phyloP scores from a whole-genome alignment of 2,329 filamentous ascomycete species.

The Colletotrichum acutatum region DNA sequence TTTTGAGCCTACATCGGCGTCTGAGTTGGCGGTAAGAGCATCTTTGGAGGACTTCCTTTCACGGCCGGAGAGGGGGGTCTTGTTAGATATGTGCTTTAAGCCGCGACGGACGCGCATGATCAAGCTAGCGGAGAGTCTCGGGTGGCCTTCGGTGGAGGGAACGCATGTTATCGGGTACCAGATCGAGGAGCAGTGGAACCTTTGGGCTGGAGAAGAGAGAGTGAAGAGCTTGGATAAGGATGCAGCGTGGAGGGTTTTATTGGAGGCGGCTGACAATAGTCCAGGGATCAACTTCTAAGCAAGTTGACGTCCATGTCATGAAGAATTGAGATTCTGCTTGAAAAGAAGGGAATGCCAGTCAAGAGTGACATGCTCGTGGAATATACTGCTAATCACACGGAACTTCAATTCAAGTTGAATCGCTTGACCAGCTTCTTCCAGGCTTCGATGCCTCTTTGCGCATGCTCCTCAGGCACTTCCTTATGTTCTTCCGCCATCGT shows the following conservation, averaged over 20 bases:
- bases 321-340: too few species aligned
- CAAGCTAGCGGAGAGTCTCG: slow-evolving; percentile 43
- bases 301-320: neutral
- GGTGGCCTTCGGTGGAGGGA: slow-evolving; percentile 52
- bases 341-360: too few species aligned
- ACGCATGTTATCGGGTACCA: slow-evolving; percentile 54
- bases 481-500: slow-evolving; percentile 57
- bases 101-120: slow-evolving; percentile 50
- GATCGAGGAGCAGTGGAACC: slow-evolving; percentile 50
- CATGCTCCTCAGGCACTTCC: slow-evolving; percentile 61
- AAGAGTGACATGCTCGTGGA: neutral
- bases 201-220: slow-evolving; percentile 48
- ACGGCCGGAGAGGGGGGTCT: slow-evolving; percentile 42
- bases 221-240: slow-evolving; percentile 40
- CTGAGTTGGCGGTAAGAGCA: slow-evolving; percentile 42
- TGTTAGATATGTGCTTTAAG: slow-evolving; percentile 57
- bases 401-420: neutral
- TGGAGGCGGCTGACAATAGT: slow-evolving; percentile 44
- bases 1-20: slow-evolving; percentile 43
- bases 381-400: neutral
- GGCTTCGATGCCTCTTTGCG: slow-evolving; percentile 58
- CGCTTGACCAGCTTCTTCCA: slow-evolving; percentile 54
- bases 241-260: slow-evolving; percentile 45
- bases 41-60: slow-evolving; percentile 44
- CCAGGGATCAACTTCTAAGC: slow-evolving; percentile 45